Conservation (phyloP, 1,139 yeast genomes). For the Debaryomycetaceae sp. region DNA sequence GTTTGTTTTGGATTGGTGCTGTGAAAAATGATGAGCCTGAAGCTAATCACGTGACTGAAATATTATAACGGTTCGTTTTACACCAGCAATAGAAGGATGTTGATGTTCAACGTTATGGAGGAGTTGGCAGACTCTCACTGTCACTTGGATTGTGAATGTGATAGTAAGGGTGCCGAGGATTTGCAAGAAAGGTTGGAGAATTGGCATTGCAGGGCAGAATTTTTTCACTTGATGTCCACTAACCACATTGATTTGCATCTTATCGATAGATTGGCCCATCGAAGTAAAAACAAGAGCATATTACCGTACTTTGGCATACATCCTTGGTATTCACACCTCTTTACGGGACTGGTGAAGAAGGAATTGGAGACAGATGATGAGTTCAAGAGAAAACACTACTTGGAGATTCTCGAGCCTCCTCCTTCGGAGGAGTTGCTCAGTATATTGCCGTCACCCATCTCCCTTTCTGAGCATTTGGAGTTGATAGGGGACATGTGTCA, state of each 20-base stretch:
- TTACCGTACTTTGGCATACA: slow-evolving; percentile 78
- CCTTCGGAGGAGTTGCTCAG: slow-evolving; percentile 41
- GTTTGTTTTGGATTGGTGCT: background rate
- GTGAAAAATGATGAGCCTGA: background rate
- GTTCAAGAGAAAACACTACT: slow-evolving; percentile 52
- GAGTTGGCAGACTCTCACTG: slow-evolving; percentile 17
- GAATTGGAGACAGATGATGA: slow-evolving; percentile 13
- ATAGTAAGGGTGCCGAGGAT: slow-evolving; percentile 3
- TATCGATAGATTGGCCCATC: slow-evolving; percentile 28
- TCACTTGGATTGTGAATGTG: slow-evolving; percentile 15
- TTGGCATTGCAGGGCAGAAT: background rate
- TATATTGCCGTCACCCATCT: slow-evolving; percentile 60
- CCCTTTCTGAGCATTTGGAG: slow-evolving; percentile 35
- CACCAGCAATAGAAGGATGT: background rate
- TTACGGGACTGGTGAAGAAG: slow-evolving; percentile 23
- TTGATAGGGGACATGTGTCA: slow-evolving; percentile 16
- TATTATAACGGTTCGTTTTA: background rate
- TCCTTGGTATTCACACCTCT: slow-evolving; percentile 84
- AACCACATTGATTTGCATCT: slow-evolving; percentile 47
- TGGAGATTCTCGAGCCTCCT: slow-evolving; percentile 41
- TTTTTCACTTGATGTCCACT: slow-evolving; percentile 53
- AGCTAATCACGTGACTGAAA: background rate
- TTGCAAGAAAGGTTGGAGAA: slow-evolving; percentile 3
- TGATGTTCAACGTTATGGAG: background rate
- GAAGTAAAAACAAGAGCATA: slow-evolving; percentile 22